Conservation (phyloP, 2,329 filamentous ascomycete species). For the Colletotrichum endophyticum region DNA sequence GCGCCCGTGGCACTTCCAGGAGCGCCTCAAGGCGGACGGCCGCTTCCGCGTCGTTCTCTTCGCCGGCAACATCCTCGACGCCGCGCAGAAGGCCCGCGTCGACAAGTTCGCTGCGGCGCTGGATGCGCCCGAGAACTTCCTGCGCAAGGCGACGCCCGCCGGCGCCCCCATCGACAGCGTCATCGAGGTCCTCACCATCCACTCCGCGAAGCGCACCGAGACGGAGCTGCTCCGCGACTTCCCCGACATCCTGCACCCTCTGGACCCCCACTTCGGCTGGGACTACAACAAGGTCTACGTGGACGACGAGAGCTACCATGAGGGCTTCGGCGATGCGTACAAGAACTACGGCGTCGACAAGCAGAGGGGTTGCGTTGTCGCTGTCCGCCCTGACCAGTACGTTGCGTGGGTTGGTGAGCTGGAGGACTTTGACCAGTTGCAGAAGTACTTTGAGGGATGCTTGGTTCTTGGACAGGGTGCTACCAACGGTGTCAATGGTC, state of each 20-base stretch:
- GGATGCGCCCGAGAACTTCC: constrained; percentile 9
- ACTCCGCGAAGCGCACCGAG: constrained; percentile 54
- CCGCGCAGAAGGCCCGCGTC: constrained; percentile 47
- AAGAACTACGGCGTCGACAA: constrained; percentile 62
- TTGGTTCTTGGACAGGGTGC: constrained; percentile 12
- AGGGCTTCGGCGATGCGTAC: constrained; percentile 57
- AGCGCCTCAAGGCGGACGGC: constrained; percentile 60
- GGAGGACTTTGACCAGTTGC: constrained; percentile 37
- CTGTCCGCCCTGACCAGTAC: constrained; percentile 72
- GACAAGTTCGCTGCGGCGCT: constrained; percentile 52
- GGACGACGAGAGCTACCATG: constrained; percentile 58
- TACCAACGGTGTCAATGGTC: neutral
- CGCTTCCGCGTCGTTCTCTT: constrained; percentile 67
- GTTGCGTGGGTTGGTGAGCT: constrained; percentile 50
- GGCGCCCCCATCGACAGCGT: constrained; percentile 24
- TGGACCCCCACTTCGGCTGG: constrained; percentile 52
- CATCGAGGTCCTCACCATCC: constrained; percentile 63
- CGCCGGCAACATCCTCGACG: constrained; percentile 57
- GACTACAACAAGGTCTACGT: constrained; percentile 63
- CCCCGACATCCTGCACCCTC: constrained; percentile 52
- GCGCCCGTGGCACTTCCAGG: constrained; percentile 64
- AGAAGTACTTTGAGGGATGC: constrained; percentile 37
- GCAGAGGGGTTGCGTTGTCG: constrained; percentile 60
- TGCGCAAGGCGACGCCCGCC: constrained; percentile 34
- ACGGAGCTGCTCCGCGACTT: constrained; percentile 55